Evolutionary conservation across 1,284 basidiomycete species (phyloP), one percentile per base, ranked within the genome.

Genomic region (Leucoagaricus sp.): DNA sequence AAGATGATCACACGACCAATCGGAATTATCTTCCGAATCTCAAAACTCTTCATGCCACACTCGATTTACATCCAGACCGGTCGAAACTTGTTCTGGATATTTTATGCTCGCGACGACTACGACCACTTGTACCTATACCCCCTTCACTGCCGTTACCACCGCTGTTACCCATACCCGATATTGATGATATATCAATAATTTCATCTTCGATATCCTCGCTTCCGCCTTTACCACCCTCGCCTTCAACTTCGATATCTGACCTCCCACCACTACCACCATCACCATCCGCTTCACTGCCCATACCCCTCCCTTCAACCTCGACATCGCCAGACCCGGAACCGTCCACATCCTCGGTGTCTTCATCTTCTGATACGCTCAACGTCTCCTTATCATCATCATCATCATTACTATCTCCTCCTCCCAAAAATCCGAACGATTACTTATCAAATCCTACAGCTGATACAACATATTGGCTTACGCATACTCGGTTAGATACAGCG

Each of bases 1-100:
- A 4, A 9, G 31, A 33, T 7, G 31, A 12, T 7, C 7, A 33
- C 7, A 12, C 6, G 31, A 33, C 7, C 7, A 19, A 12, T 4
- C 17, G 19, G 25, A 54, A 47, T 15, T 54, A 47, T 29, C 19
- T 54, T 7, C 52, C 45, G 17, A 28, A 46, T 47, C 1, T 54
- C 5, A 36, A 38, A 21, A 15, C 25, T 3, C 19, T 54, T 21
- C 15, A 29, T 47, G 52, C 34, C 15, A 40, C 52, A 0, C 21
- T 54, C 15, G 44, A 46, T 40, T 13, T 54, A 26, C 52, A 54
- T 40, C 44, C 52, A 2, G 42, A 38, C 38, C 19, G 33, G 1
- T 47, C 23, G 1, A 38, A 26, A 6, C 25, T 19, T 6, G 23
- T 46, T 15, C 34, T 54, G 4, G 52, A 54, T 31, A 47, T 54